These are phyloP conservation scores for Schizophyllum commune DNA, from an alignment of 1,284 basidiomycete genomes.

Conservation along the genomic window DNA sequence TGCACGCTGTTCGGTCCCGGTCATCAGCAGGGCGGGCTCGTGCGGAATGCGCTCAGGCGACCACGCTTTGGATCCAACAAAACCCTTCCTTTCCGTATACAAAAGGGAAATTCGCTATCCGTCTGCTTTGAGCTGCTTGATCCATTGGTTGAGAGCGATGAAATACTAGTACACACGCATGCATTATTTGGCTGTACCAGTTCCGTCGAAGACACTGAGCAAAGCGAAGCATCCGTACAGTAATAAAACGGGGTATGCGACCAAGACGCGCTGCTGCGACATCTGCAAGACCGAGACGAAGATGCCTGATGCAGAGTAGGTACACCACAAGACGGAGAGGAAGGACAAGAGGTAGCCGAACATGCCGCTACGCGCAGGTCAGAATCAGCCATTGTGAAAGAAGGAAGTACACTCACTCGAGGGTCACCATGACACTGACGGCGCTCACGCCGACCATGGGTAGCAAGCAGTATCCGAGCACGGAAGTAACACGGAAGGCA, in stretches of 20 bases:
- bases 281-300: conserved; percentile 91
- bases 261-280: conserved; percentile 87
- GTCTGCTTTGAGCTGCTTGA: too few species aligned
- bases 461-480: conserved; percentile 94
- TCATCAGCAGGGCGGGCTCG: too few species aligned
- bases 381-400: conserved; percentile 8
- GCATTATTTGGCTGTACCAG: conserved; percentile 20
- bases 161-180: conserved; percentile 3
- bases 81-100: too few species aligned
- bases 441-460: conserved; percentile 96
- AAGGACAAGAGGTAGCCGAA: conserved; percentile 79
- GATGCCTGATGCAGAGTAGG: conserved; percentile 89
- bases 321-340: conserved; percentile 89
- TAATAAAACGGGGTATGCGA: conserved; percentile 89
- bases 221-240: conserved; percentile 91
- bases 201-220: conserved; percentile 72
- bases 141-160: too few species aligned
- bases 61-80: too few species aligned
- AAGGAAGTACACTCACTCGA: conserved; percentile 63
- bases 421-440: conserved; percentile 78
- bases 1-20: too few species aligned
- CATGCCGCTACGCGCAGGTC: conserved; percentile 44
- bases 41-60: too few species aligned
- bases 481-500: conserved; percentile 91
- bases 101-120: too few species aligned